phyloP scores from a whole-genome alignment of 2,329 filamentous ascomycete species.

The Arthrobotrys sinensis region DNA sequence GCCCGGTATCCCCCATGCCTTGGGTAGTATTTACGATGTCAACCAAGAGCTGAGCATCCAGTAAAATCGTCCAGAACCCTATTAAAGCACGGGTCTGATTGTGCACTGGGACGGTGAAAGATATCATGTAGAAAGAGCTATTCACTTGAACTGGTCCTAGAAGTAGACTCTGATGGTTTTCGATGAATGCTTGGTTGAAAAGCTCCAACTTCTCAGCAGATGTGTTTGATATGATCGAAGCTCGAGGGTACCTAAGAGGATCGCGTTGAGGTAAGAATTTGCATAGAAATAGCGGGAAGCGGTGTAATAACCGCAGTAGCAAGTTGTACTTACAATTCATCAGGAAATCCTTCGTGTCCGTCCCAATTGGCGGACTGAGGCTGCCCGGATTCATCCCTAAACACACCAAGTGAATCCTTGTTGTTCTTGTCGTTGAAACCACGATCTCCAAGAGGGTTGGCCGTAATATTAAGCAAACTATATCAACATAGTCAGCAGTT shows the following conservation, averaged over 20 bases:
- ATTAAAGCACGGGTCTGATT: slow-evolving; percentile 68
- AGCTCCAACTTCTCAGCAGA: slow-evolving; percentile 30
- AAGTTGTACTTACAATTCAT: slow-evolving; percentile 28
- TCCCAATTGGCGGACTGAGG: slow-evolving; percentile 57
- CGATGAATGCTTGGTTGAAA: slow-evolving; percentile 65
- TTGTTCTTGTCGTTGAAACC: slow-evolving; percentile 36
- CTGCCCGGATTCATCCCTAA: slow-evolving; percentile 38
- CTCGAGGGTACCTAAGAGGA: slow-evolving; percentile 37
- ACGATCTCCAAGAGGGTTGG: slow-evolving; percentile 36
- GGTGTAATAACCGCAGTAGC: neutral
- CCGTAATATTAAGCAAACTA: slow-evolving; percentile 55
- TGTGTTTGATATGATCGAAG: slow-evolving; percentile 44
- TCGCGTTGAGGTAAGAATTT: neutral
- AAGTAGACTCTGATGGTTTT: slow-evolving; percentile 74
- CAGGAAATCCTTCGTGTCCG: slow-evolving; percentile 48
- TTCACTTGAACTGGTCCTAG: slow-evolving; percentile 84
- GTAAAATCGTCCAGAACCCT: slow-evolving; percentile 54
- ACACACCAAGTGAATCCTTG: slow-evolving; percentile 37
- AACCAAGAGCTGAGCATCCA: slow-evolving; percentile 61
- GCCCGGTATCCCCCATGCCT: slow-evolving; percentile 63
- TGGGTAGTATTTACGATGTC: slow-evolving; percentile 63
- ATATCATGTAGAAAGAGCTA: slow-evolving; percentile 80
- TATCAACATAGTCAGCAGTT: neutral
- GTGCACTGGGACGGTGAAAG: slow-evolving; percentile 84
- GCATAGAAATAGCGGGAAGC: neutral